A percentile compares a stretch with the other conserved stretches of the same genome.
Evolutionary conservation across 169 alveolate genomes (phyloP).

Genomic region (Sarcocystis neurona): DNA sequence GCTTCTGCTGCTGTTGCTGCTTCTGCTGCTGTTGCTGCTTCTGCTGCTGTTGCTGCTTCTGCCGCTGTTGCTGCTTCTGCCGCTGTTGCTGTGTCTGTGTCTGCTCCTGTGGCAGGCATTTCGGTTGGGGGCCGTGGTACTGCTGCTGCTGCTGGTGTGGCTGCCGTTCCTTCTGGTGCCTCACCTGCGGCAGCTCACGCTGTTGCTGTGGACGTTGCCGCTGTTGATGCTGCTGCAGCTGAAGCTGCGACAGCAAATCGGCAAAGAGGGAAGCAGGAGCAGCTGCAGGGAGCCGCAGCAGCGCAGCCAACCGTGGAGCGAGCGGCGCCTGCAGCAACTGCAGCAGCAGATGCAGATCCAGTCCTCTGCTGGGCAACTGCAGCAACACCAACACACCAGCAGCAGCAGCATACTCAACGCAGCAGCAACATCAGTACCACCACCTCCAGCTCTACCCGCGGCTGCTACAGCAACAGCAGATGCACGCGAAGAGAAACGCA

Average conservation of each 20-base stretch:
- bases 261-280: no score
- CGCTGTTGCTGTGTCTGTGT: background rate
- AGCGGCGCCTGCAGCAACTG: background rate
- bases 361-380: constrained; percentile 5
- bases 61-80: background rate
- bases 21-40: background rate
- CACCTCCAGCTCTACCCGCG: no score
- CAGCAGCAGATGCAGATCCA: background rate
- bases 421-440: no score
- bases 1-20: no score
- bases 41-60: background rate
- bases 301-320: background rate
- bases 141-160: background rate
- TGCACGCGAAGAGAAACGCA: no score
- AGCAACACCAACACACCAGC: background rate
- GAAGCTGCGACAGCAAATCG: background rate
- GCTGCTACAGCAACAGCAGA: no score
- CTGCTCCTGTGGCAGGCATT: background rate
- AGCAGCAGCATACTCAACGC: background rate
- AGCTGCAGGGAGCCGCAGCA: background rate
- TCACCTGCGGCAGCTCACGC: background rate
- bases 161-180: background rate
- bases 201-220: background rate
- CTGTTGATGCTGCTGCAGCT: background rate
- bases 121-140: background rate